Evolutionary conservation across 441 rosid species (phyloP).

Genomic region (Erodium texanum): DNA sequence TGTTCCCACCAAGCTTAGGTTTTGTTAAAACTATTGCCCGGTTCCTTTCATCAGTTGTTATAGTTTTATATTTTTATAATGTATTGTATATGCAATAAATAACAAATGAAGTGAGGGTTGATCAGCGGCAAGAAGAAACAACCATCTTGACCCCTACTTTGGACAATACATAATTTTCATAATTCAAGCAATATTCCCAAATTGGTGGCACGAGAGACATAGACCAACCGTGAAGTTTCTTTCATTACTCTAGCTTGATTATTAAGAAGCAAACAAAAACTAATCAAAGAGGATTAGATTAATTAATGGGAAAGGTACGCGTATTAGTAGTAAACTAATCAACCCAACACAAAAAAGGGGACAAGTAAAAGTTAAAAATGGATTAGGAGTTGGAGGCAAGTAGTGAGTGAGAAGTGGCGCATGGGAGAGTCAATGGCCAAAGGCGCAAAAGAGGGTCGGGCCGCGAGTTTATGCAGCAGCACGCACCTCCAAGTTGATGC

Average conservation of each 20-base stretch:
- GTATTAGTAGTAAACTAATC: not conserved
- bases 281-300: not conserved
- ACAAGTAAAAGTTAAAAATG: not conserved
- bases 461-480: not conserved
- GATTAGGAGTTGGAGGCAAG: no score
- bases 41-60: no score
- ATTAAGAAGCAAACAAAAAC: not conserved
- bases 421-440: conserved; percentile 1
- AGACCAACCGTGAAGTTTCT: not conserved
- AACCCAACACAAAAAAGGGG: not conserved
- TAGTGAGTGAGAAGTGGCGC: not conserved
- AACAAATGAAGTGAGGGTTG: no score
- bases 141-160: not conserved
- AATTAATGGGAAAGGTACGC: not conserved
- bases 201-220: not conserved
- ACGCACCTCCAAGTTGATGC: not conserved
- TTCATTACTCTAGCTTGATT: no score
- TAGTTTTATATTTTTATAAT: no score
- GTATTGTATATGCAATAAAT: no score
- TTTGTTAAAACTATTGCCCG: no score
- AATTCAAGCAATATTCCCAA: not conserved
- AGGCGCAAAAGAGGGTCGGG: not conserved
- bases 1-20: no score
- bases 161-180: not conserved
- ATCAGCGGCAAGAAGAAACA: no score